Base-by-base conservation (phyloP, 495 filamentous ascomycete species). In the Podospora sp. region DNA sequence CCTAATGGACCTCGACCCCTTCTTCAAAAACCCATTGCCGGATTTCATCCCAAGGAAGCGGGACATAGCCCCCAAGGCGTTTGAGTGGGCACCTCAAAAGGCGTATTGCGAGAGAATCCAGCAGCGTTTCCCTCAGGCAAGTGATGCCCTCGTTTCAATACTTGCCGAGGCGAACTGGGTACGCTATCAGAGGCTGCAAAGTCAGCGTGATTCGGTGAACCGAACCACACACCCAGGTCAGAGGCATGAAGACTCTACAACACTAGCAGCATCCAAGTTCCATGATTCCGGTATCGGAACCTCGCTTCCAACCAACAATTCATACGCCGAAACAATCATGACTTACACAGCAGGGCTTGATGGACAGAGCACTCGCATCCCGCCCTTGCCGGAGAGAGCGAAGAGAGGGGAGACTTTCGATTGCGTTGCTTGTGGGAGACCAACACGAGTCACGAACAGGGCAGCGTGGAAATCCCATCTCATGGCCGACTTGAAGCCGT, bases 381-480 rank as follows among this genome's bases (percentile, higher is more conserved):
- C 69, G 12, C 69, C 53, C 25, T 60, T 71, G 4, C 61, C 69
- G 24, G 55, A 50, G 18, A 27, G 57, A 22, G 50, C 61, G 49
- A 33, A 52, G 20, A 14, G 25, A 1, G 65, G 67, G 14, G 8
- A 65, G 29, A 33, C 63, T 20, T 72, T 72, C 46, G 22, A 50
- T 24, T 72, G 70, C 25, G 56, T 68, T 26, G 67, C 70, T 1
- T 72, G 70, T 22, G 65, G 57, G 12, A 35, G 36, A 33, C n/a
- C 51, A 2, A 49, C 69, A 1, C 33, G 40, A 16, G 61, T 62
- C 27, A 46, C 46, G 2, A 65, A 62, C 56, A 68, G 55, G 33
- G 56, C 16, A 6, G 24, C 50, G 12, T 72, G 70, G 70, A 72
- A 72, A 65, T 69, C 65, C 29, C 67, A 65, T 51, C 24, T 68